phyloP scores from a whole-genome alignment of 345 rosid genomes.

The Brassica cretica region DNA sequence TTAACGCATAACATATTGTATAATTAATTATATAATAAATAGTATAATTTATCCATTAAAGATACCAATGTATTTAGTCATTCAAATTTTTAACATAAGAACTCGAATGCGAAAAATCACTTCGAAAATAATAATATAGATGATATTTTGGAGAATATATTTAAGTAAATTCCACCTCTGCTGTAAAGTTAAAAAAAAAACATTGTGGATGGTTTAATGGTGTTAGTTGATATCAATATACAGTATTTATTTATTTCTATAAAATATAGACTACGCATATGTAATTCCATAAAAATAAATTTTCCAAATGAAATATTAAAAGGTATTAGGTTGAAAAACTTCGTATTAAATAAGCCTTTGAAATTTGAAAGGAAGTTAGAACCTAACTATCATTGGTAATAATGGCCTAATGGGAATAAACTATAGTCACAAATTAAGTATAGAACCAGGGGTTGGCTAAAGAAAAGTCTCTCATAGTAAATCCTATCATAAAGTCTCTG shows the following conservation, averaged over 20 bases:
- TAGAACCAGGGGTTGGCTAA: not conserved
- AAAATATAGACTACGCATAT: not conserved
- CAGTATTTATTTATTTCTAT: not conserved
- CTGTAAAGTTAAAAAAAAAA: too few relatives aligned
- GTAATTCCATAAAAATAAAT: not conserved
- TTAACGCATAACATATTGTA: too few relatives aligned
- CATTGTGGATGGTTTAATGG: not conserved
- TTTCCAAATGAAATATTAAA: not conserved
- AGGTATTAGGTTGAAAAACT: not conserved
- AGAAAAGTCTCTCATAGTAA: not conserved
- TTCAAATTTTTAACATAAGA: too few relatives aligned
- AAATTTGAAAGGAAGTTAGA: not conserved
- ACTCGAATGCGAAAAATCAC: too few relatives aligned
- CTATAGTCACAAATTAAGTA: not conserved
- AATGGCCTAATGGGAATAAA: not conserved
- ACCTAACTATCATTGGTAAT: not conserved
- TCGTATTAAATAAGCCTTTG: not conserved
- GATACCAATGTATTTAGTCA: too few relatives aligned
- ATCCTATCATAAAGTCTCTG: not conserved
- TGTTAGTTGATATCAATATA: not conserved
- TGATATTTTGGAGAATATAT: too few relatives aligned
- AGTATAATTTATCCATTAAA: too few relatives aligned
- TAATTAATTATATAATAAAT: too few relatives aligned
- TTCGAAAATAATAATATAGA: too few relatives aligned
- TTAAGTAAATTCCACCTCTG: not conserved